A percentile compares a stretch with the other conserved stretches of the same genome.
Conservation (phyloP, 73 alveolate genomes). For the Paramecium tetraurelia region DNA sequence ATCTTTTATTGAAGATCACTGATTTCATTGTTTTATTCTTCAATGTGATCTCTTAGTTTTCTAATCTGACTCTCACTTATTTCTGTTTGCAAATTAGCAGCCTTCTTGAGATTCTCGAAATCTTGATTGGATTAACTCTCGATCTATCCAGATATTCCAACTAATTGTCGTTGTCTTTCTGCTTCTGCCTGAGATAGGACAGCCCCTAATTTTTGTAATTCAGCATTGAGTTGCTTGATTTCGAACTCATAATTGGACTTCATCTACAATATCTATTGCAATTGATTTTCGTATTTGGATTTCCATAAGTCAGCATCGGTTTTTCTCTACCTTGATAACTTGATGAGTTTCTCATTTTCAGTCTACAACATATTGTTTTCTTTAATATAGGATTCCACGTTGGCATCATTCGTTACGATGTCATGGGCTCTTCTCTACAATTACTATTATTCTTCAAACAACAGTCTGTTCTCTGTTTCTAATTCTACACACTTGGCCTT, state of each 20-base stretch:
- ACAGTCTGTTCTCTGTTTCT: slow-evolving; percentile 9
- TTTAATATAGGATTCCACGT: not conserved
- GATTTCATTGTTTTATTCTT: slow-evolving; percentile 12
- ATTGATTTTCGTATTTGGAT: slow-evolving; percentile 34
- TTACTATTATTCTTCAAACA: slow-evolving; percentile 5
- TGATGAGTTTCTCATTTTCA: slow-evolving; percentile 10
- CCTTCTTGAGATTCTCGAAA: slow-evolving; percentile 34
- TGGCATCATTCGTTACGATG: not conserved
- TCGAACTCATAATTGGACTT: slow-evolving; percentile 33
- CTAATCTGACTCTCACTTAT: slow-evolving; percentile 35
- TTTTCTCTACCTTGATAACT: slow-evolving; percentile 19
- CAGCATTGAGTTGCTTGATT: not conserved
- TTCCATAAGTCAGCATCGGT: slow-evolving; percentile 51
- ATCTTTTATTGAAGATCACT: slow-evolving; percentile 23
- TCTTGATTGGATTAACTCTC: slow-evolving; percentile 16
- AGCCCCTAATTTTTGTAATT: not conserved
- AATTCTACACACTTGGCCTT: slow-evolving; percentile 16
- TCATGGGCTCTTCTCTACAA: slow-evolving; percentile 35
- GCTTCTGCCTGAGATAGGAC: not conserved
- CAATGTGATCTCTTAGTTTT: slow-evolving; percentile 44
- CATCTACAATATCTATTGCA: slow-evolving; percentile 21
- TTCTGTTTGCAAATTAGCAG: slow-evolving; percentile 17
- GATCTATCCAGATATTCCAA: not conserved
- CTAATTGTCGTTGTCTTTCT: not conserved
- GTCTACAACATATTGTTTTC: not conserved